Conservation (phyloP, 257 asterid genomes). For the Eustoma russellianum region DNA sequence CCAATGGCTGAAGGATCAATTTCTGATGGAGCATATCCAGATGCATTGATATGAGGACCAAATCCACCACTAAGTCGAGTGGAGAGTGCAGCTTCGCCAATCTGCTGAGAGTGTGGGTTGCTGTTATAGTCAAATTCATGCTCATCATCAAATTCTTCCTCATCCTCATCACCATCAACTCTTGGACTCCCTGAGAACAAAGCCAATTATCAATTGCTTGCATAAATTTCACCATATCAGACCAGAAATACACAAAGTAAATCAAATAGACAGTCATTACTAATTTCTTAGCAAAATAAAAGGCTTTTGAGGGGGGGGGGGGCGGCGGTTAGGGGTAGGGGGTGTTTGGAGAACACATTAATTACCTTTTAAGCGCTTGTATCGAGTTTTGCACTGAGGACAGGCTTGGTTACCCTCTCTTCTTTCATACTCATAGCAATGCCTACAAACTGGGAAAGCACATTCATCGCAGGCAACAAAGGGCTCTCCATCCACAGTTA, state of each 20-base stretch:
- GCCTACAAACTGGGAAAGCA: constrained; percentile 84
- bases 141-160: constrained; percentile 92
- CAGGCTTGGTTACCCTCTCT: constrained; percentile 95
- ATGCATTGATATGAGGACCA: constrained; percentile 26
- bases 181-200: constrained; percentile 69
- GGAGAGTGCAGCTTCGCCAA: constrained; percentile 39
- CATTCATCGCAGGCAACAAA: constrained; percentile 95
- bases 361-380: constrained; percentile 79
- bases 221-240: no score
- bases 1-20: constrained; percentile 53
- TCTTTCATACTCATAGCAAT: constrained; percentile 84
- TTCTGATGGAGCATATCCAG: constrained; percentile 60
- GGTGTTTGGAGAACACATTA: no score
- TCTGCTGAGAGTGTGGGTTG: constrained; percentile 32
- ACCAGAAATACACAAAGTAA: no score
- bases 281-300: not conserved
- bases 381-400: constrained; percentile 97
- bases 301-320: not conserved
- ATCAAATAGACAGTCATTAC: not conserved
- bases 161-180: constrained; percentile 97
- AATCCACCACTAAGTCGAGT: constrained; percentile 51
- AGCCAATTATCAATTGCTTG: constrained; percentile 2
- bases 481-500: constrained; percentile 70
- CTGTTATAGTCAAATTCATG: constrained; percentile 63
- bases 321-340: not conserved